Percentiles rank a stretch among this genome's conserved stretches.
phyloP scores from a whole-genome alignment of 1,284 basidiomycete species.

The Ganoderma resinaceum region DNA sequence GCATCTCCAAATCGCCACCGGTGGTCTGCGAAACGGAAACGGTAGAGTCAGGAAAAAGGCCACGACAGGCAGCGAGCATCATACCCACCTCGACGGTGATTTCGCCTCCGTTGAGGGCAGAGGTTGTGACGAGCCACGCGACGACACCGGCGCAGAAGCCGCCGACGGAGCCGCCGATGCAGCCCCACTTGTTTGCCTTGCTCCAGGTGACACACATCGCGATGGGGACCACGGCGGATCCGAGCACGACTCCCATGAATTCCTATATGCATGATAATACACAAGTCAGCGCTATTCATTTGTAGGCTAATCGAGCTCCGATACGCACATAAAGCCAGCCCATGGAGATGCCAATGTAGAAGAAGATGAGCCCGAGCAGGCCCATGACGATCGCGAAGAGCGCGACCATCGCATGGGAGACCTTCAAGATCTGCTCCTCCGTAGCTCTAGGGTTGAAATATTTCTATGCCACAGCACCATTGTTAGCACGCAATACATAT shows the following conservation, averaged over 20 bases:
- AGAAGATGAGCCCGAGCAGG: constrained; percentile 85
- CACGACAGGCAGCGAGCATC: not conserved
- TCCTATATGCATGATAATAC: constrained; percentile 49
- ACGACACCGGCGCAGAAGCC: constrained; percentile 80
- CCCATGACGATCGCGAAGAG: constrained; percentile 84
- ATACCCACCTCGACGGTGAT: constrained; percentile 74
- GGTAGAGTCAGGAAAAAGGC: not conserved
- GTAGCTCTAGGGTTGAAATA: constrained; percentile 68
- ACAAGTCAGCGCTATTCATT: too few species aligned
- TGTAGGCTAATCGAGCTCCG: too few species aligned
- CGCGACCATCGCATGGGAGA: constrained; percentile 58
- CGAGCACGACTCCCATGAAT: constrained; percentile 86
- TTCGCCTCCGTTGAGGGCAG: constrained; percentile 68
- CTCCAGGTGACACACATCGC: constrained; percentile 84
- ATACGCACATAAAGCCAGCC: constrained; percentile 82
- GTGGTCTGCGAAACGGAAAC: constrained; percentile 43
- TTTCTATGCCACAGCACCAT: constrained; percentile 37
- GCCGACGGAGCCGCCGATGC: constrained; percentile 71
- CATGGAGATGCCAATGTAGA: constrained; percentile 89
- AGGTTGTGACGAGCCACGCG: constrained; percentile 87
- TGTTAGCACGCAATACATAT: not conserved
- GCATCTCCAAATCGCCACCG: constrained; percentile 80
- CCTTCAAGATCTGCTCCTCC: constrained; percentile 62
- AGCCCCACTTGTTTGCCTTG: constrained; percentile 86
- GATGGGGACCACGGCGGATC: constrained; percentile 87